These are phyloP conservation scores for Eucalyptus curtisii DNA, from an alignment of 345 rosid genomes.

Conservation along the genomic window DNA sequence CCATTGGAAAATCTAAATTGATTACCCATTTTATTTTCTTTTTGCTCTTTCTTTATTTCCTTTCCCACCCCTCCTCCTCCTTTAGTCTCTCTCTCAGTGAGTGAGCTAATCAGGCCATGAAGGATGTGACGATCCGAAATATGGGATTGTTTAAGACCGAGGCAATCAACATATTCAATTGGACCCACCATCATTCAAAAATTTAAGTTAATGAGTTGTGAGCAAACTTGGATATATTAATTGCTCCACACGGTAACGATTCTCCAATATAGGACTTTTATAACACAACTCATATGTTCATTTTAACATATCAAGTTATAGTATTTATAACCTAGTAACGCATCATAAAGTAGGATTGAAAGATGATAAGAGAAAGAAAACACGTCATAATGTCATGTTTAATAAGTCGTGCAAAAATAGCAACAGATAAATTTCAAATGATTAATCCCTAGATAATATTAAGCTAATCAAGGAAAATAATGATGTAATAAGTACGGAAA, in stretches of 20 bases:
- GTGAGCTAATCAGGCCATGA: too few relatives aligned
- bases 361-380: too few relatives aligned
- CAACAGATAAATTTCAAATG: too few relatives aligned
- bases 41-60: not conserved
- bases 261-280: too few relatives aligned
- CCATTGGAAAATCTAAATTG: not conserved
- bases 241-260: not conserved
- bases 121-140: not conserved
- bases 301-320: not conserved
- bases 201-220: not conserved
- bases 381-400: fast-evolving
- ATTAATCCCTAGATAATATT: not conserved
- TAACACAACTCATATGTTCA: not conserved
- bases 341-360: too few relatives aligned
- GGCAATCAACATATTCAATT: not conserved
- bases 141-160: not conserved
- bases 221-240: not conserved
- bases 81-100: not conserved
- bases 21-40: not conserved
- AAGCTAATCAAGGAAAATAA: not conserved
- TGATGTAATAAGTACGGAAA: not conserved
- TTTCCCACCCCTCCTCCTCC: fast-evolving
- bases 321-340: too few relatives aligned
- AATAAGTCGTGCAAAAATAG: not conserved
- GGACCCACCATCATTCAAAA: not conserved